These are phyloP conservation scores for Rhynchosporium agropyri DNA, from an alignment of 2,329 filamentous ascomycete species.

Conservation along the genomic window DNA sequence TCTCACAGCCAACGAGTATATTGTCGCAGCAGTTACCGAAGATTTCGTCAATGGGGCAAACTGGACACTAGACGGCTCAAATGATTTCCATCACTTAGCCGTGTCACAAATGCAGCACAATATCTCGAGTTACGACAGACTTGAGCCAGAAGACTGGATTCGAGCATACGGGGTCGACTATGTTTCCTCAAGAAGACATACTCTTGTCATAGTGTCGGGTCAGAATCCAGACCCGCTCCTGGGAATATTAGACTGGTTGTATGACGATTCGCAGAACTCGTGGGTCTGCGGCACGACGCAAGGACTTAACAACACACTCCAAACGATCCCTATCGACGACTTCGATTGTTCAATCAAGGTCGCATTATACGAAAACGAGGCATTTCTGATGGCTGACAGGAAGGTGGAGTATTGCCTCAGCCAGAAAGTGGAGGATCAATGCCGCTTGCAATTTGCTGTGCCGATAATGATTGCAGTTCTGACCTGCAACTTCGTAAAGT, in stretches of 20 bases:
- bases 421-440: conserved; percentile 25
- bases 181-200: conserved; percentile 26
- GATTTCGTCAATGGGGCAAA: conserved; percentile 28
- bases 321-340: conserved; percentile 26
- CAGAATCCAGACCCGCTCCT: conserved; percentile 24
- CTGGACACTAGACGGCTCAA: conserved; percentile 22
- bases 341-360: conserved; percentile 27
- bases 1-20: conserved; percentile 31
- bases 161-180: conserved; percentile 27
- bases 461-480: conserved; percentile 31
- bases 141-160: conserved; percentile 25
- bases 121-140: conserved; percentile 24
- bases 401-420: conserved; percentile 29
- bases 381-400: conserved; percentile 23
- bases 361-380: conserved; percentile 17
- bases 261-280: conserved; percentile 22
- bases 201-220: conserved; percentile 25
- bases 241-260: conserved; percentile 28
- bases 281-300: conserved; percentile 28
- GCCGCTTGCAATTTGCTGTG: conserved; percentile 29
- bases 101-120: conserved; percentile 28
- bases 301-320: conserved; percentile 21
- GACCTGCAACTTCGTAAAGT: conserved; percentile 27
- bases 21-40: conserved; percentile 26
- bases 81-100: conserved; percentile 22